Conservation (phyloP, 2,329 filamentous ascomycete genomes). For the Paraphoma sp. region DNA sequence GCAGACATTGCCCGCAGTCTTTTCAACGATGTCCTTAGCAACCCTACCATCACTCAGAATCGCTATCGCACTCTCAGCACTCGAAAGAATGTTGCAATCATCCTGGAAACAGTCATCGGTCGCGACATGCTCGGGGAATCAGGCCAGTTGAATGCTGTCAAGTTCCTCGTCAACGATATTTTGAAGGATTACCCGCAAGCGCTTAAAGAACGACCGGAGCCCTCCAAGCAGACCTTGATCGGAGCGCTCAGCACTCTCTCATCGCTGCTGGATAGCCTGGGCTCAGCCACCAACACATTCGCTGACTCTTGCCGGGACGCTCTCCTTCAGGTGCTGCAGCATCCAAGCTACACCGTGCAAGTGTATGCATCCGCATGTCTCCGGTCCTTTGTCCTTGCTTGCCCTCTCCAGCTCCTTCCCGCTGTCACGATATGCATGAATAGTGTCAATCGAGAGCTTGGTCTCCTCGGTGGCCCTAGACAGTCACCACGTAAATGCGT, state of each 20-base stretch:
- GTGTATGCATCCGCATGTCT: slow-evolving; percentile 86
- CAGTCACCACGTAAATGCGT: slow-evolving; percentile 84
- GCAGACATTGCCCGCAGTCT: slow-evolving; percentile 80
- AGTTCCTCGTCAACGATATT: slow-evolving; percentile 81
- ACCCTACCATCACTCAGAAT: slow-evolving; percentile 78
- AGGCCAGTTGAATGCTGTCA: slow-evolving; percentile 83
- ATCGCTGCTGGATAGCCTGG: slow-evolving; percentile 78
- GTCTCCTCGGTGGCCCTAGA: slow-evolving; percentile 74
- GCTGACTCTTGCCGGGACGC: slow-evolving; percentile 87
- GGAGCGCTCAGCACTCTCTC: slow-evolving; percentile 79
- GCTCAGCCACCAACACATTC: slow-evolving; percentile 79
- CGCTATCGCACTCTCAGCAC: slow-evolving; percentile 87
- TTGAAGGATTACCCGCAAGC: slow-evolving; percentile 94
- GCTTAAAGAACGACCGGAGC: slow-evolving; percentile 84
- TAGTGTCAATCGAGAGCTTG: slow-evolving; percentile 85
- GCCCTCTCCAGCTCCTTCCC: slow-evolving; percentile 87
- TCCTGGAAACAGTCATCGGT: slow-evolving; percentile 85
- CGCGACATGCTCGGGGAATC: slow-evolving; percentile 85
- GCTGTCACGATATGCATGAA: slow-evolving; percentile 97
- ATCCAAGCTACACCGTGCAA: slow-evolving; percentile 96
- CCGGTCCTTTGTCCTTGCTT: slow-evolving; percentile 85
- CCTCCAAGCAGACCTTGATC: slow-evolving; percentile 83
- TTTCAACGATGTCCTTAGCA: slow-evolving; percentile 79
- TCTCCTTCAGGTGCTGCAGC: slow-evolving; percentile 86
- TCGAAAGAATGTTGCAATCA: slow-evolving; percentile 80